These are phyloP conservation scores for Achlya hypogyna DNA, from an alignment of 352 stramenopile genomes.

Conservation along the genomic window DNA sequence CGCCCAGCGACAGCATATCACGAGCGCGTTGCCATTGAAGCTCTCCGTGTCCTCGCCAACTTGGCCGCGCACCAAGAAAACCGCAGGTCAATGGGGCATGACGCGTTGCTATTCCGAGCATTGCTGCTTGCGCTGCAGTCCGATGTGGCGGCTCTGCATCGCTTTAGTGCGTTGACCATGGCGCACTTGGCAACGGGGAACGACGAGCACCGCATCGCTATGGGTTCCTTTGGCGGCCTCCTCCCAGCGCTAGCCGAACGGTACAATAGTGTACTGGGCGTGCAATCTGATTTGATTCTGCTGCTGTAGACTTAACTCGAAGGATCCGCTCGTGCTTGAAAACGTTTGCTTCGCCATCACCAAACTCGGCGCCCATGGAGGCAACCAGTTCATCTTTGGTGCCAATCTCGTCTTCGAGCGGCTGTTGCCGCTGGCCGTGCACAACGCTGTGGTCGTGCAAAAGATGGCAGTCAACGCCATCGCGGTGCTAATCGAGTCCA, in stretches of 20 bases:
- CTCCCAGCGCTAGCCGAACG: conserved; percentile 31
- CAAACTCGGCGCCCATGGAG: conserved; percentile 57
- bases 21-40: not conserved
- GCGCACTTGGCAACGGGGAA: conserved; percentile 51
- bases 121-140: conserved; percentile 39
- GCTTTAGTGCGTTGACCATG: conserved; percentile 44
- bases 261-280: not conserved
- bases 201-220: conserved; percentile 45
- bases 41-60: not conserved
- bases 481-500: conserved; percentile 50
- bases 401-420: conserved; percentile 68
- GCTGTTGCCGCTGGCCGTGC: conserved; percentile 46
- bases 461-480: conserved; percentile 53
- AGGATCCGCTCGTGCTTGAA: conserved; percentile 53
- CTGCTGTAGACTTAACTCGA: conserved; percentile 48
- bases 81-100: conserved; percentile 18
- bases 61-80: conserved; percentile 20
- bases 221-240: conserved; percentile 38
- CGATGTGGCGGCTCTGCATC: conserved; percentile 44
- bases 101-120: conserved; percentile 27
- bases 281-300: not conserved
- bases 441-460: conserved; percentile 51
- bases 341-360: conserved; percentile 55
- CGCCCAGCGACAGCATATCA: not conserved
- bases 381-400: conserved; percentile 73